Conservation (phyloP, 352 stramenopile species). For the Peronospora farinosa region DNA sequence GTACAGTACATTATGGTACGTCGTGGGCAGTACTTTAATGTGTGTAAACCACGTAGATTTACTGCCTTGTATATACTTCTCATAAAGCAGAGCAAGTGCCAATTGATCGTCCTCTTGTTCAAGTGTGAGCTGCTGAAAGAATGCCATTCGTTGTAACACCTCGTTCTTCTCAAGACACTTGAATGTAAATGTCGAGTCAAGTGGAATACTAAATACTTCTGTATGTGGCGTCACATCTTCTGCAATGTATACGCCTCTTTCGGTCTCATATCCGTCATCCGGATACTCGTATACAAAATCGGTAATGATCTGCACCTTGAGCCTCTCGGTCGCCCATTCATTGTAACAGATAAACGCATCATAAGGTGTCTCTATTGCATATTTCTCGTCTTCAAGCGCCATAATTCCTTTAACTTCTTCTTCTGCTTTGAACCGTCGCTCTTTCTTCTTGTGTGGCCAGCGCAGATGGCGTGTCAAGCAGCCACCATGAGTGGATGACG, state of each 20-base stretch:
- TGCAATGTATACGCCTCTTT: conserved; percentile 74
- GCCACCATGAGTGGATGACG: too few species aligned
- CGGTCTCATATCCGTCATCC: conserved; percentile 27
- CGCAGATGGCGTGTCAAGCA: too few species aligned
- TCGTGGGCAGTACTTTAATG: conserved; percentile 46
- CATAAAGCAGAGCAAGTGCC: conserved; percentile 64
- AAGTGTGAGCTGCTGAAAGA: conserved; percentile 42
- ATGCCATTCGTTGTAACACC: conserved; percentile 32
- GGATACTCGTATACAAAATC: conserved; percentile 81
- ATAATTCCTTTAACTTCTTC: conserved; percentile 2
- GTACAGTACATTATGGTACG: conserved; percentile 71
- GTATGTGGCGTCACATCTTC: conserved; percentile 75
- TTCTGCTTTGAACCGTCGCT: background rate
- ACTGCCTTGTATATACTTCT: conserved; percentile 42
- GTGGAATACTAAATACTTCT: conserved; percentile 57
- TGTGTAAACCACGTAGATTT: conserved; percentile 60
- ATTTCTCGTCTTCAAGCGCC: conserved; percentile 17
- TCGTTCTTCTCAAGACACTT: conserved; percentile 28
- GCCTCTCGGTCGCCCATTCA: conserved; percentile 50
- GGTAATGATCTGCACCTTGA: conserved; percentile 54
- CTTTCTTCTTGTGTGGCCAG: conserved; percentile 11
- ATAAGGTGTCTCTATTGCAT: background rate
- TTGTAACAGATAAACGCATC: conserved; percentile 68
- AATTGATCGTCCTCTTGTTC: conserved; percentile 63
- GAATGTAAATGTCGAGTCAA: conserved; percentile 53